Conservation (phyloP, 2,329 filamentous ascomycete species). For the Aspergillus sp. region DNA sequence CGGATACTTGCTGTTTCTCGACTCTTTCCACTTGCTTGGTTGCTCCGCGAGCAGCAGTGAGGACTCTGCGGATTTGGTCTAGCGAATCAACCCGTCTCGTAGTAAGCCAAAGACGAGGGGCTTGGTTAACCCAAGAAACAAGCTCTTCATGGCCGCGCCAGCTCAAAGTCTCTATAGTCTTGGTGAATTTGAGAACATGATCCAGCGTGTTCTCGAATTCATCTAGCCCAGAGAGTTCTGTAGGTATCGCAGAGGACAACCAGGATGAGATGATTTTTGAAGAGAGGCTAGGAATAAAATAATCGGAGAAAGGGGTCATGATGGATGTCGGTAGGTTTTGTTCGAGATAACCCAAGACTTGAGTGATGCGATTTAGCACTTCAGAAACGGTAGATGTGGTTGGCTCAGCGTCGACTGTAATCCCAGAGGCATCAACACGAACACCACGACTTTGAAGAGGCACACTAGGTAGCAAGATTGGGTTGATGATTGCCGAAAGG, state of each 20-base stretch:
- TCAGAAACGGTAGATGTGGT: conserved; percentile 23
- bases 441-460: conserved; percentile 21
- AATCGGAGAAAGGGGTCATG: conserved; percentile 53
- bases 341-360: conserved; percentile 46
- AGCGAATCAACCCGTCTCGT: conserved; percentile 76
- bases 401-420: conserved; percentile 19
- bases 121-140: conserved; percentile 70
- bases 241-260: conserved; percentile 70
- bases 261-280: conserved; percentile 64
- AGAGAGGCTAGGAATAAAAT: conserved; percentile 64
- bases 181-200: conserved; percentile 58
- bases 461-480: conserved; percentile 22
- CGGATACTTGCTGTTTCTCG: conserved; percentile 72
- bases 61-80: conserved; percentile 62
- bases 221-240: conserved; percentile 62
- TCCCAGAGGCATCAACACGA: conserved; percentile 19
- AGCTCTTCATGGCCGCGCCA: conserved; percentile 60
- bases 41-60: conserved; percentile 60
- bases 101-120: conserved; percentile 75
- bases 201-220: conserved; percentile 66
- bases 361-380: conserved; percentile 38
- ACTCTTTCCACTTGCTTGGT: conserved; percentile 70
- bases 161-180: conserved; percentile 53
- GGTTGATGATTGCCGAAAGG: conserved; percentile 24
- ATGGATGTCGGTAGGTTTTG: conserved; percentile 45